These are phyloP conservation scores for Pythium folliculosum DNA, from an alignment of 352 stramenopile genomes.

Conservation along the genomic window DNA sequence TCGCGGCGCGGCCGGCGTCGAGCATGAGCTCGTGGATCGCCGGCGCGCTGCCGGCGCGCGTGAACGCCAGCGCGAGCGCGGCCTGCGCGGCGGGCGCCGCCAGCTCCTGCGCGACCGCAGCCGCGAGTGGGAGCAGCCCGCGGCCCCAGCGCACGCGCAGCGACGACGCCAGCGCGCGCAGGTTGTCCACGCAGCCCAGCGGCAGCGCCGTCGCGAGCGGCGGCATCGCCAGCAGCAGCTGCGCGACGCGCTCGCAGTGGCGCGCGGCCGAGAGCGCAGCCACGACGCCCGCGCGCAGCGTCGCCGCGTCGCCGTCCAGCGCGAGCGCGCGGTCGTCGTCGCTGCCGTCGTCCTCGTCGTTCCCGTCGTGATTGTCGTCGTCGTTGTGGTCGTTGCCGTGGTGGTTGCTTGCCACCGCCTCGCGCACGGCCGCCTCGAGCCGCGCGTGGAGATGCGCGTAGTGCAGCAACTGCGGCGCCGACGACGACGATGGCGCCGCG, in stretches of 20 bases:
- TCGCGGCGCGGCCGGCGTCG: conserved; percentile 5
- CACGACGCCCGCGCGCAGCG: conserved; percentile 1
- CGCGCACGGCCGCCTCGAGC: not conserved
- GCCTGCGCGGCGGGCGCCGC: not conserved
- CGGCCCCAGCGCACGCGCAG: not conserved
- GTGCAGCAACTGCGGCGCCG: not conserved
- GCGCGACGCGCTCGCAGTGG: conserved; percentile 3
- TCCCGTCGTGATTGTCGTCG: too few species aligned
- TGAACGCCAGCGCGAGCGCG: not conserved
- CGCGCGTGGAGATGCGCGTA: not conserved
- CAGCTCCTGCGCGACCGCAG: not conserved
- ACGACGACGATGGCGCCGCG: not conserved
- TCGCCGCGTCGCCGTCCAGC: conserved; percentile 6
- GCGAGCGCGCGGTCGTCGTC: conserved; percentile 1
- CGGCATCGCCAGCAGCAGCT: not conserved
- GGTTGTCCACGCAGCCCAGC: not conserved
- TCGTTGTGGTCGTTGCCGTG: too few species aligned
- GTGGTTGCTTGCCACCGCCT: not conserved
- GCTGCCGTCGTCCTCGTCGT: too few species aligned
- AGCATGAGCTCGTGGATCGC: conserved; percentile 7
- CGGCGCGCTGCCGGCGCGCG: not conserved
- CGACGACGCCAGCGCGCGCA: conserved; percentile 1
- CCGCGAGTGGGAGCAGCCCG: too few species aligned
- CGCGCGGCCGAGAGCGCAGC: not conserved
- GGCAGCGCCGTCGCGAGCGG: not conserved